Percentiles rank a stretch among this genome's conserved stretches.
Conservation (phyloP, 2,329 filamentous ascomycete genomes). For the Zopfia rhizophila region DNA sequence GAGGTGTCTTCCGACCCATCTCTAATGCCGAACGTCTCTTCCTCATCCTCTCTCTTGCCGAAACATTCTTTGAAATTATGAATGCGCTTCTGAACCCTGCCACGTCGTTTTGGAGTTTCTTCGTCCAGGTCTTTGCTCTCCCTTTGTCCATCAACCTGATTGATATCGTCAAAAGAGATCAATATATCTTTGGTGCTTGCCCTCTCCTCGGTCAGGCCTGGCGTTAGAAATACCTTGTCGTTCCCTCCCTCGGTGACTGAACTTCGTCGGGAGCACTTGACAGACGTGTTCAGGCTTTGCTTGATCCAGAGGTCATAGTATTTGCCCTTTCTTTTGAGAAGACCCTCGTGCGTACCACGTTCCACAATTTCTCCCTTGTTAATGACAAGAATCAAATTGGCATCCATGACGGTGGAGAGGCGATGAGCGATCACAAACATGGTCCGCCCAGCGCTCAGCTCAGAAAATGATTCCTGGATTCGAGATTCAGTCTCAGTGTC, state of each 20-base stretch:
- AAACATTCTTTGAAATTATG: constrained; percentile 5
- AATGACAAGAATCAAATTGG: constrained; percentile 82
- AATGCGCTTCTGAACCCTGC: constrained; percentile 2
- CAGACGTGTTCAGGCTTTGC: too few species aligned
- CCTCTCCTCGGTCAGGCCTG: too few species aligned
- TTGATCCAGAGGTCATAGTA: too few species aligned
- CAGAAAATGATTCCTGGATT: constrained; percentile 68
- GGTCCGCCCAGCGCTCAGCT: constrained; percentile 67
- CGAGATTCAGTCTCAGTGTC: constrained; percentile 73
- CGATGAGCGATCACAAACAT: constrained; percentile 77
- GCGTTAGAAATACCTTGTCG: too few species aligned
- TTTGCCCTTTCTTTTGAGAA: constrained; percentile 73
- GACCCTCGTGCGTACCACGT: constrained; percentile 78
- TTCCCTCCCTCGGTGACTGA: too few species aligned
- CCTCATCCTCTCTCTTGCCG: background rate
- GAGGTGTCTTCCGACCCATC: too few species aligned
- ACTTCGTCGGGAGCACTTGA: too few species aligned
- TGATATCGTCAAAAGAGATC: background rate
- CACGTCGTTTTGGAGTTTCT: constrained; percentile 6
- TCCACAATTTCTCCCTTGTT: constrained; percentile 77
- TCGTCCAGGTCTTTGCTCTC: constrained; percentile 16
- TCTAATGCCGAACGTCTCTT: background rate
- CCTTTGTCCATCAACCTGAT: constrained; percentile 16
- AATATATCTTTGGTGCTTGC: too few species aligned
- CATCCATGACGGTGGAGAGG: constrained; percentile 81